Evolutionary conservation across 163 green algal species (phyloP).

Genomic region (Smithsoniella earleae): DNA sequence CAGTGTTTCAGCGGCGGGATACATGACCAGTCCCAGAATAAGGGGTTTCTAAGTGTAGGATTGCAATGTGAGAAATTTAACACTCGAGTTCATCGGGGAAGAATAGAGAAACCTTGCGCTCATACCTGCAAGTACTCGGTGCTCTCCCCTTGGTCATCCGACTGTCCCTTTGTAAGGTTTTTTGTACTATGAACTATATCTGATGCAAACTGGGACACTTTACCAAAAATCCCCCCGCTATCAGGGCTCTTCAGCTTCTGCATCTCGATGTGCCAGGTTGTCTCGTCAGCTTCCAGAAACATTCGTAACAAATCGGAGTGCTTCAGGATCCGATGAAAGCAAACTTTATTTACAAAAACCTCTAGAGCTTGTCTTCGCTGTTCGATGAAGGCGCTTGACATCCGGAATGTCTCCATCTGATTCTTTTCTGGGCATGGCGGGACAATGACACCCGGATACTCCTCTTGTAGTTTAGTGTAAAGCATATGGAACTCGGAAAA

Average conservation of each 20-base stretch:
- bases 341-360: constrained; percentile 29
- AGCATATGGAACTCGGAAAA: constrained; percentile 30
- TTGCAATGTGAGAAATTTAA: too few species aligned
- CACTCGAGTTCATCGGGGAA: too few species aligned
- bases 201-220: constrained; percentile 25
- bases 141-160: constrained; percentile 27
- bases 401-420: constrained; percentile 8
- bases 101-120: too few species aligned
- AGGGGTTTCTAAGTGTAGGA: too few species aligned
- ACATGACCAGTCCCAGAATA: too few species aligned
- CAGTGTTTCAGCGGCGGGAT: too few species aligned
- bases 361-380: constrained; percentile 18
- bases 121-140: constrained; percentile 25
- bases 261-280: constrained; percentile 21
- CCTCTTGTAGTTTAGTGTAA: constrained; percentile 16
- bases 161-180: constrained; percentile 28
- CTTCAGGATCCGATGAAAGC: constrained; percentile 12
- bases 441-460: constrained; percentile 15
- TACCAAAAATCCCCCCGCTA: not conserved
- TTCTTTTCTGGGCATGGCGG: constrained; percentile 31
- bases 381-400: constrained; percentile 20
- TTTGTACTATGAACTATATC: constrained; percentile 17
- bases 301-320: constrained; percentile 19
- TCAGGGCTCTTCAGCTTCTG: constrained; percentile 30
- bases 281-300: constrained; percentile 23